Conservation (phyloP, 129 eudicot species). For the Deinandra increscens region DNA sequence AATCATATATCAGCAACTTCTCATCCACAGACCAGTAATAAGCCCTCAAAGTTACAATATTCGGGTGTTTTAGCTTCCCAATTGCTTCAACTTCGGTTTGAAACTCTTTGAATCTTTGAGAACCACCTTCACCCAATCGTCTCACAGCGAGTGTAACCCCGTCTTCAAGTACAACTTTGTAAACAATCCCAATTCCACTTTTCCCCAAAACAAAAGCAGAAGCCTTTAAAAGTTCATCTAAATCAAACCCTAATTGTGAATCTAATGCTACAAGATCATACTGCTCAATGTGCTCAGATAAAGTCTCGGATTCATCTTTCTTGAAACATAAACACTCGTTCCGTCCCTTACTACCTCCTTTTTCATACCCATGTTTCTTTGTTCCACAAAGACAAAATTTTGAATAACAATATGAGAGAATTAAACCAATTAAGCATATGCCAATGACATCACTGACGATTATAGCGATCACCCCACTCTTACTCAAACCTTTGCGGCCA, state of each 20-base stretch:
- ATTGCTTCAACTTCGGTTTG: slow-evolving; percentile 98
- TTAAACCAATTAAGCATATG: slow-evolving; percentile 74
- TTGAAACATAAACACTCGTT: slow-evolving; percentile 80
- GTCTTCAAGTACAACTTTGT: slow-evolving; percentile 94
- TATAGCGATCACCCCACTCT: slow-evolving; percentile 59
- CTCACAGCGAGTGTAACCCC: slow-evolving; percentile 87
- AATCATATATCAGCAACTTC: slow-evolving; percentile 91
- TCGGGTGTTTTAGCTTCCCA: slow-evolving; percentile 85
- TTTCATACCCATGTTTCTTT: slow-evolving; percentile 46
- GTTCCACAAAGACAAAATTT: slow-evolving; percentile 58
- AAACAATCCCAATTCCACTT: slow-evolving; percentile 96
- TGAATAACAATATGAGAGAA: slow-evolving; percentile 82
- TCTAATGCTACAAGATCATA: slow-evolving; percentile 85
- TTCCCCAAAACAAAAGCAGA: slow-evolving; percentile 98
- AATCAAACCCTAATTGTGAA: slow-evolving; percentile 68
- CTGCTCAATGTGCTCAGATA: slow-evolving; percentile 88
- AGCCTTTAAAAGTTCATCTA: slow-evolving; percentile 90
- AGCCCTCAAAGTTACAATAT: slow-evolving; percentile 77
- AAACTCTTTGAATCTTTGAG: slow-evolving; percentile 93
- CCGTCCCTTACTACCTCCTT: slow-evolving; percentile 48
- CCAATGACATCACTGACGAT: slow-evolving; percentile 79
- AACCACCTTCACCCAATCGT: slow-evolving; percentile 95
- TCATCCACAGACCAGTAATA: slow-evolving; percentile 98
- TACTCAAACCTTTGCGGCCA: slow-evolving; percentile 62
- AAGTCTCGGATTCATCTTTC: slow-evolving; percentile 85